These are phyloP conservation scores for Vaccinium myrtillus DNA, from an alignment of 148 eudicot species.

Conservation along the genomic window DNA sequence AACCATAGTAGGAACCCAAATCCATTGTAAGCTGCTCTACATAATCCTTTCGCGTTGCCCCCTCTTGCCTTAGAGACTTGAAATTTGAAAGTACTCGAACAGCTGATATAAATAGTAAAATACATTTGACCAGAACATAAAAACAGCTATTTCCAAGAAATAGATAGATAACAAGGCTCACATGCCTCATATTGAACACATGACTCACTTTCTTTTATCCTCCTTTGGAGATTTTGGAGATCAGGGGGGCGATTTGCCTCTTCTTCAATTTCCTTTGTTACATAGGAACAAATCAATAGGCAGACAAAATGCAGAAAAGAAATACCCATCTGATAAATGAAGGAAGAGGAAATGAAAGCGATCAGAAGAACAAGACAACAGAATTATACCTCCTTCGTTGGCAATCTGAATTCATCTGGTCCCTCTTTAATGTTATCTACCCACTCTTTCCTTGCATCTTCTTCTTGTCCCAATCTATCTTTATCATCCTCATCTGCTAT, in stretches of 20 bases:
- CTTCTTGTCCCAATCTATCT: constrained; percentile 3
- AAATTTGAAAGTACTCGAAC: constrained; percentile 77
- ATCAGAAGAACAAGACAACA: constrained; percentile 1
- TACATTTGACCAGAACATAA: neutral
- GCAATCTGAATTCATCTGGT: constrained; percentile 68
- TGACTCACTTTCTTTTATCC: constrained; percentile 86
- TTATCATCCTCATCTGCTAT: constrained; percentile 15
- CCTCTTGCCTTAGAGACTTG: constrained; percentile 64
- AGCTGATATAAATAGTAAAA: constrained; percentile 36
- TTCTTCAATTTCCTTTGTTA: constrained; percentile 68
- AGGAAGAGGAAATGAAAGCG: neutral
- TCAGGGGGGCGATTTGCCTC: constrained; percentile 85
- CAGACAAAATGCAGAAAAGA: neutral
- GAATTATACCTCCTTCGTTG: constrained; percentile 56
- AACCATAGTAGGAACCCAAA: constrained; percentile 78
- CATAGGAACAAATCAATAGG: neutral
- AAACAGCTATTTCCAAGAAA: neutral
- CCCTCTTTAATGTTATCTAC: constrained; percentile 57
- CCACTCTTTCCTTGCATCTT: constrained; percentile 61
- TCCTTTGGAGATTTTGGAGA: constrained; percentile 69
- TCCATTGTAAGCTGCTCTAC: constrained; percentile 71
- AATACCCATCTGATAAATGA: neutral
- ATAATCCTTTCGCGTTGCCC: constrained; percentile 64
- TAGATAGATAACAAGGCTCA: neutral
- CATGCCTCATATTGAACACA: neutral